These are phyloP conservation scores for Penicillium turbatum DNA, from an alignment of 495 filamentous ascomycete genomes.

Conservation along the genomic window DNA sequence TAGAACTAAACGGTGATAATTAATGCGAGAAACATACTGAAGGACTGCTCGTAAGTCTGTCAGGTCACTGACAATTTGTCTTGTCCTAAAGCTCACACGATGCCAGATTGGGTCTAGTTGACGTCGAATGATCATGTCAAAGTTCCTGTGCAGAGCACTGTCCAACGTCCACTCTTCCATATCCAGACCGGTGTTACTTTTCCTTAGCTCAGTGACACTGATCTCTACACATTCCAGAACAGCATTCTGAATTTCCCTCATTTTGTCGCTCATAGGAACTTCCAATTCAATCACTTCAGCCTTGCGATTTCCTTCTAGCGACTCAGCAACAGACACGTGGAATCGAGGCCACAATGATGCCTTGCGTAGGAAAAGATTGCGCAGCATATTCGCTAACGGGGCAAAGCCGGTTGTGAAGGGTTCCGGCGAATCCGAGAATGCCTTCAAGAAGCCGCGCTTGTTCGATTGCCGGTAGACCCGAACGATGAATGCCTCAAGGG, in stretches of 20 bases:
- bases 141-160: constrained; percentile 87
- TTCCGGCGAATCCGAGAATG: constrained; percentile 92
- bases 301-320: constrained; percentile 84
- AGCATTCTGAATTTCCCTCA: constrained; percentile 89
- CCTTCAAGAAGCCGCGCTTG: constrained; percentile 88
- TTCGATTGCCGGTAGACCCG: constrained; percentile 92
- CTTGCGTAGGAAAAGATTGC: constrained; percentile 86
- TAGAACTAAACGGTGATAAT: constrained; percentile 7
- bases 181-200: constrained; percentile 81
- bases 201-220: constrained; percentile 87
- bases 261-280: constrained; percentile 92
- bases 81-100: constrained; percentile 88
- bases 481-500: constrained; percentile 89
- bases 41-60: constrained; percentile 82
- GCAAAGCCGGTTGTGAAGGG: constrained; percentile 87
- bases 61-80: constrained; percentile 87
- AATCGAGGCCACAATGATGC: constrained; percentile 93
- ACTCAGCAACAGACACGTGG: constrained; percentile 81
- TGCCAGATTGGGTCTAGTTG: constrained; percentile 98
- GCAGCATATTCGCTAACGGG: constrained; percentile 85
- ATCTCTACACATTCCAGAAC: constrained; percentile 95
- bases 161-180: constrained; percentile 98
- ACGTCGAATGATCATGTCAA: constrained; percentile 81
- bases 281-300: constrained; percentile 96
- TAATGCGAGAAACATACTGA: constrained; percentile 46